Base-by-base conservation (phyloP, 495 filamentous ascomycete species). In the Evansstolkia leycettana region DNA sequence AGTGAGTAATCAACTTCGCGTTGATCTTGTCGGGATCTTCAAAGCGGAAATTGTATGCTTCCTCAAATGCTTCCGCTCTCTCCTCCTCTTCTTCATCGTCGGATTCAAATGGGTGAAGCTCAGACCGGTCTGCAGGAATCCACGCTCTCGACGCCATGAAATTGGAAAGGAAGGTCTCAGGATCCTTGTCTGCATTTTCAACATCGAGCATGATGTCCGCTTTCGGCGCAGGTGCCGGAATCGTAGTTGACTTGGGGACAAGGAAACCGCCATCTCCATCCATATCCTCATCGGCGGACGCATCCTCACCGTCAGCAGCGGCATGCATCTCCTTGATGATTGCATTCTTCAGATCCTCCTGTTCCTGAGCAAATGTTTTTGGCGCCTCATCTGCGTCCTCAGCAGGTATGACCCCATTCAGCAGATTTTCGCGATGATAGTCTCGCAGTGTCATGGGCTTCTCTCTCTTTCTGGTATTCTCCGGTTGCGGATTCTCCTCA, bases 31-130 rank as follows among this genome's bases (percentile, higher is more conserved):
- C 69, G 1, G 90, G 86, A 46, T 98, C 82, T 49, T 98, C 90
- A 47, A 98, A 98, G 16, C 90, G 82, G 57, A 94, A 64, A 57
- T 98, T 98, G 63, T 92, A 98, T n/a, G 86, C 88, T 36, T 80
- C 71, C 54, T 98, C 90, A 44, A 86, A 87, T 17, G 73, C 73
- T 17, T 98, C 90, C 23, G 89, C 88, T 17, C 76, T 70, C 10
- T 75, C 66, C 32, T 87, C 80, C 18, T 87, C 81, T 34, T 89
- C 83, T 14, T 82, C 83, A 36, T 95, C 90, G 44, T 98, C 90
- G 0, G 85, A 92, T 39, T 95, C 86, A 35, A 98, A 80, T 6
- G 86, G 80, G 33, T 82, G 62, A 45, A 78, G 81, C 7, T 60
- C 58, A 17, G 73, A 64, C 15, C 52, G 61, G 12, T 55, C 70